phyloP scores from a whole-genome alignment of 257 asterid species.

The Buddleja alternifolia region DNA sequence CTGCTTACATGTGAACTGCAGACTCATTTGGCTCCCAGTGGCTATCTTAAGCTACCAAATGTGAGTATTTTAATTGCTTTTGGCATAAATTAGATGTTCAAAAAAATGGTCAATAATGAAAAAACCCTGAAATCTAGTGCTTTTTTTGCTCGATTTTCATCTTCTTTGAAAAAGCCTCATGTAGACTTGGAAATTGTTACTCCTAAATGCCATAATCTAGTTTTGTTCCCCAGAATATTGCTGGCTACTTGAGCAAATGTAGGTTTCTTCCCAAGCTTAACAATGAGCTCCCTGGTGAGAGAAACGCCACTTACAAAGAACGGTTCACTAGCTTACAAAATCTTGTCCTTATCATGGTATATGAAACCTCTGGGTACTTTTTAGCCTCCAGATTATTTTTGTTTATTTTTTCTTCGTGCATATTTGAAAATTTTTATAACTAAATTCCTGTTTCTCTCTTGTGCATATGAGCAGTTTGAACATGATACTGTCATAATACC shows the following conservation, averaged over 20 bases:
- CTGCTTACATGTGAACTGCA: slow-evolving; percentile 44
- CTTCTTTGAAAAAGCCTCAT: neutral
- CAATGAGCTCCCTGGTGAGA: slow-evolving; percentile 75
- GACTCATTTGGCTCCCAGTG: slow-evolving; percentile 98
- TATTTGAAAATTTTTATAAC: neutral
- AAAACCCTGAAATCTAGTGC: neutral
- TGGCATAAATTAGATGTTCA: neutral
- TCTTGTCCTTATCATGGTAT: slow-evolving; percentile 90
- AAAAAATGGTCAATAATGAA: neutral
- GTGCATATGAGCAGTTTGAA: slow-evolving; percentile 60
- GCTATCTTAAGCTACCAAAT: slow-evolving; percentile 89
- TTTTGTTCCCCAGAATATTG: slow-evolving; percentile 55
- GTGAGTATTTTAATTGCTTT: slow-evolving; percentile 51
- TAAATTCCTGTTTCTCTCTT: slow-evolving; percentile 15
- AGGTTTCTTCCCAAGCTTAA: slow-evolving; percentile 91
- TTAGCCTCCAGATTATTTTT: neutral
- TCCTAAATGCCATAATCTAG: neutral
- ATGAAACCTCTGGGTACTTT: slow-evolving; percentile 1
- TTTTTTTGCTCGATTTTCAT: neutral
- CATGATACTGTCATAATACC: slow-evolving; percentile 92
- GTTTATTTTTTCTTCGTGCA: slow-evolving; percentile 1
- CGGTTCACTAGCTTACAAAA: slow-evolving; percentile 81
- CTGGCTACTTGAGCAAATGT: slow-evolving; percentile 68
- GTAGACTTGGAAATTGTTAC: slow-evolving; percentile 7
- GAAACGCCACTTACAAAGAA: slow-evolving; percentile 77